phyloP scores from a whole-genome alignment of 2,329 filamentous ascomycete genomes.

The Thyridium curvatum region DNA sequence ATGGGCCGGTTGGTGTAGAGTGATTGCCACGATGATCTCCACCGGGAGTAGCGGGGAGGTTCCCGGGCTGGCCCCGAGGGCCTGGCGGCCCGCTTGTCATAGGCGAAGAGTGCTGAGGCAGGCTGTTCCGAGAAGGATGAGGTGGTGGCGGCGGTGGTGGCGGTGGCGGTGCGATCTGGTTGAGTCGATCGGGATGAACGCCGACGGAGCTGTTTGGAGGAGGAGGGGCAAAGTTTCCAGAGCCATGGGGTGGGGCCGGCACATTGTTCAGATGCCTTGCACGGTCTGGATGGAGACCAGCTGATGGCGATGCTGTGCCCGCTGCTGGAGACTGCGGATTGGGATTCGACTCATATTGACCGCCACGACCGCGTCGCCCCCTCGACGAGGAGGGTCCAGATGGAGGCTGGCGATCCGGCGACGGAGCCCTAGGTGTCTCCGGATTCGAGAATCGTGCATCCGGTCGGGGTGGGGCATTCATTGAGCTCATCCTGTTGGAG shows the following conservation, averaged over 20 bases:
- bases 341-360: constrained; percentile 27
- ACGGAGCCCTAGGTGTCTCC: constrained; percentile 34
- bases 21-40: constrained; percentile 9
- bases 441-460: constrained; percentile 34
- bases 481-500: constrained; percentile 20
- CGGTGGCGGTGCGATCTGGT: constrained; percentile 31
- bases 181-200: constrained; percentile 45
- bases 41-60: constrained; percentile 20
- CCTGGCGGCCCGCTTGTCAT: constrained; percentile 2
- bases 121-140: neutral
- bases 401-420: constrained; percentile 45
- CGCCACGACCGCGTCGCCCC: constrained; percentile 6
- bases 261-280: constrained; percentile 27
- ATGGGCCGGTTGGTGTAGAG: constrained; percentile 20
- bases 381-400: constrained; percentile 47
- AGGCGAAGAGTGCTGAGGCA: neutral
- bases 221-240: constrained; percentile 8
- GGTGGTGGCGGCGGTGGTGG: constrained; percentile 10
- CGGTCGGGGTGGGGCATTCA: constrained; percentile 29
- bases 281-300: constrained; percentile 34
- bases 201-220: constrained; percentile 18
- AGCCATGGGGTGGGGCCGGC: constrained; percentile 6
- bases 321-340: constrained; percentile 12
- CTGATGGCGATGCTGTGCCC: constrained; percentile 7
- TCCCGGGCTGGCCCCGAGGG: constrained; percentile 19